These are phyloP conservation scores for Scleromitrula shiraiana DNA, from an alignment of 2,329 filamentous ascomycete genomes.

Conservation along the genomic window DNA sequence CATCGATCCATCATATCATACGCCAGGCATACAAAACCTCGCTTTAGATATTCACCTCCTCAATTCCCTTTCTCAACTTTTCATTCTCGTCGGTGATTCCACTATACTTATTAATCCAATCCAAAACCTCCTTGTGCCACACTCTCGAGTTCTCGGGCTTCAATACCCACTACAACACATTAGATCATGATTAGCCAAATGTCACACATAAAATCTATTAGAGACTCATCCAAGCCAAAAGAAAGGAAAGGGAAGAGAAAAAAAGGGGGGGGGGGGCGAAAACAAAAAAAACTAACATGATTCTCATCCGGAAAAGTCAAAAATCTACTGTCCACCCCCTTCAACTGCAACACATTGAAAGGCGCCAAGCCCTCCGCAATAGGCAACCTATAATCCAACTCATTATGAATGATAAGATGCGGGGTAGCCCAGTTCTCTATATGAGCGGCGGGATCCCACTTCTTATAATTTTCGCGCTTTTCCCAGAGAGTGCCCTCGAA, in stretches of 20 bases:
- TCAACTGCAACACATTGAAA: slow-evolving; percentile 56
- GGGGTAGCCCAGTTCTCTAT: slow-evolving; percentile 58
- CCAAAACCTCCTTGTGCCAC: slow-evolving; percentile 81
- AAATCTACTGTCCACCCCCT: slow-evolving; percentile 54
- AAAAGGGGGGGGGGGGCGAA: too few relatives aligned
- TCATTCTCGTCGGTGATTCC: slow-evolving; percentile 34
- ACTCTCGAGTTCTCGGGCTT: slow-evolving; percentile 86
- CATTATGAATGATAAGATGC: slow-evolving; percentile 82
- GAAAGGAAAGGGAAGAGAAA: neutral
- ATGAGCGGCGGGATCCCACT: slow-evolving; percentile 57
- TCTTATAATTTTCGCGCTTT: slow-evolving; percentile 54
- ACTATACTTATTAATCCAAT: slow-evolving; percentile 63
- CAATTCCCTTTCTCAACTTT: slow-evolving; percentile 11
- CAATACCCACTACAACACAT: slow-evolving; percentile 69
- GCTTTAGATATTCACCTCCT: slow-evolving; percentile 8
- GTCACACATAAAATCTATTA: too few relatives aligned
- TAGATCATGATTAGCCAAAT: too few relatives aligned
- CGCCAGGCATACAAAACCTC: too few relatives aligned
- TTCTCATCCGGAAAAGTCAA: slow-evolving; percentile 64
- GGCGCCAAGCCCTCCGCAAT: slow-evolving; percentile 67
- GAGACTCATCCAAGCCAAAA: too few relatives aligned
- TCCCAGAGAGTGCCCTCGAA: slow-evolving; percentile 49
- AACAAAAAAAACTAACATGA: slow-evolving; percentile 35
- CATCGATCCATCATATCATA: too few relatives aligned
- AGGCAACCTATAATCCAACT: slow-evolving; percentile 80